Evolutionary conservation across 768 basidiomycete genomes (phyloP).

Genomic region (Lactifluus hygrophoroides): DNA sequence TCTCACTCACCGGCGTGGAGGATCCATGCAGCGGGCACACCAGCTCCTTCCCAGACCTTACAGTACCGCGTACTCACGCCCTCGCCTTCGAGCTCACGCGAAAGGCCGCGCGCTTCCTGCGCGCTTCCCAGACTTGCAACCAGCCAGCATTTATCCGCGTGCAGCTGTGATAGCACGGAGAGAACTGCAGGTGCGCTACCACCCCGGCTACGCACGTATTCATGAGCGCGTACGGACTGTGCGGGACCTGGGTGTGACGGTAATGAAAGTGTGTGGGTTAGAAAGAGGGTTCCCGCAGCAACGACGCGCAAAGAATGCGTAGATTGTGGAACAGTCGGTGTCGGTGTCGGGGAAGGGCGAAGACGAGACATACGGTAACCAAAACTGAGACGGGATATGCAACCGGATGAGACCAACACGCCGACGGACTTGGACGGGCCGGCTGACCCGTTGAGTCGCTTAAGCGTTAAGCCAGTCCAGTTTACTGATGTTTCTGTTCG

Average conservation of each 20-base stretch:
- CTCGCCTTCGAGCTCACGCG: conserved; percentile 54
- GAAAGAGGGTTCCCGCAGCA: conserved; percentile 72
- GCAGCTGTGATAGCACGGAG: conserved; percentile 64
- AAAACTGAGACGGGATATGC: too few relatives aligned
- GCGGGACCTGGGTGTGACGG: conserved; percentile 50
- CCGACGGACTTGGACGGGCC: too few relatives aligned
- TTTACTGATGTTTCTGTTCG: too few relatives aligned
- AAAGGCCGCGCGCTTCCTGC: conserved; percentile 55
- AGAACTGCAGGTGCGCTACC: conserved; percentile 67
- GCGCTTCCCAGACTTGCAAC: conserved; percentile 69
- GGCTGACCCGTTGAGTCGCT: too few relatives aligned
- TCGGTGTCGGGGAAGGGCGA: conserved; percentile 20
- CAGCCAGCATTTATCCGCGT: conserved; percentile 54
- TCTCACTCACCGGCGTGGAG: conserved; percentile 52
- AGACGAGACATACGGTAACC: conserved; percentile 24
- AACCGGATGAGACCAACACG: not conserved
- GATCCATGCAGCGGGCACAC: conserved; percentile 78
- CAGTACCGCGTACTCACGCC: conserved; percentile 66
- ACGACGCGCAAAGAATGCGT: conserved; percentile 55
- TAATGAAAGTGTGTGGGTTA: conserved; percentile 62
- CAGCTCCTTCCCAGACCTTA: conserved; percentile 62
- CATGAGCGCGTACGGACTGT: conserved; percentile 59
- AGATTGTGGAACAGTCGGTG: conserved; percentile 3
- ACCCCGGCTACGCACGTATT: conserved; percentile 57
- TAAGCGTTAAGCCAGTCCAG: too few relatives aligned